Base-by-base conservation (phyloP, 495 filamentous ascomycete genomes). In the Aspergillus baeticus region DNA sequence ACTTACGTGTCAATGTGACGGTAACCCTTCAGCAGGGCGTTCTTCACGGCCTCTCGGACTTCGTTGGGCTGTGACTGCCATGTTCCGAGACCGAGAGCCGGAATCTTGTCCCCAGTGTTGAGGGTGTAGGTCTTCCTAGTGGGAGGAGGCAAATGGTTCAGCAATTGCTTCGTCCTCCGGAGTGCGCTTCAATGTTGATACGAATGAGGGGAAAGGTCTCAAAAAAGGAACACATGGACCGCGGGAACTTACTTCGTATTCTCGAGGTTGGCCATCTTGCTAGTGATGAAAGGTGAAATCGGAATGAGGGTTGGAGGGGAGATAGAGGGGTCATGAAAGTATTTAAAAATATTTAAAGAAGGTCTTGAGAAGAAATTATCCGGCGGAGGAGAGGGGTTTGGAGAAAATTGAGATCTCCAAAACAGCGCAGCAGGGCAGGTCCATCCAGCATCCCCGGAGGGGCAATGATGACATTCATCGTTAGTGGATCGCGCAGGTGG, bases 31-130 rank as follows among this genome's bases (percentile, higher is more conserved):
- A 84, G 75, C 21, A 94, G 76, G 11, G 91, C 91, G n/a, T 81
- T 78, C 69, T 85, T 84, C 50, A 95, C 91, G 36, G 90, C 89
- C 39, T 81, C 70, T 66, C 84, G 75, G 67, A 91, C 83, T 66
- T 86, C 77, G 54, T 79, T 81, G 47, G 81, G 80, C 63, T 77
- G 73, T 44, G 82, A 83, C 61, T 91, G 88, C 90, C 89, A 95
- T 1, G 90, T 94, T 11, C 91, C 90, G 31, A 94, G 83, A 57
- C 90, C 90, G 57, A 93, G 72, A 52, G 86, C 87, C 20, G 90
- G 91, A 60, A 95, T 92, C 71, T 85, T 82, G 69, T 73, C 82
- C 29, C 89, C 89, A 21, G 88, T 89, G 76, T 92, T 91, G 62
- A 93, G 87, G 63, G 83, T 89, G 74, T 80, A 88, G 26, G 81